Conservation (phyloP, 2,329 filamentous ascomycete genomes). For the Xylariaceae sp. region DNA sequence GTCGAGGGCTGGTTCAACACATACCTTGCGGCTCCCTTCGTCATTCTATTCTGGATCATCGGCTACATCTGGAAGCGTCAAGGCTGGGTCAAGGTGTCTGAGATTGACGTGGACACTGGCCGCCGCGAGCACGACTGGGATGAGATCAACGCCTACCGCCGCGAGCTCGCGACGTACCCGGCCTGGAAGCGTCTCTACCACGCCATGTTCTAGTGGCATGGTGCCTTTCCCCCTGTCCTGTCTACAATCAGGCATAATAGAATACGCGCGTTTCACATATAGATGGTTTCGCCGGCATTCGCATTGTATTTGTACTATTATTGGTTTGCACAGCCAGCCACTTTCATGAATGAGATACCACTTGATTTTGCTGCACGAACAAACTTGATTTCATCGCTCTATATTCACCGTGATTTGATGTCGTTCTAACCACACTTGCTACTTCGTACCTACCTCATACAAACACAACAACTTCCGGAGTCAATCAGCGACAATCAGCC, state of each 20-base stretch:
- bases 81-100: slow-evolving; percentile 49
- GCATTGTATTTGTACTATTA: slow-evolving; percentile 3
- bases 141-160: slow-evolving; percentile 45
- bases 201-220: slow-evolving; percentile 29
- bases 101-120: slow-evolving; percentile 64
- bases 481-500: too few relatives aligned
- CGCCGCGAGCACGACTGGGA: slow-evolving; percentile 60
- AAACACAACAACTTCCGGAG: too few relatives aligned
- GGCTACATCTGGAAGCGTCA: slow-evolving; percentile 61
- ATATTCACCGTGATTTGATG: too few relatives aligned
- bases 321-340: not conserved
- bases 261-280: slow-evolving; percentile 7
- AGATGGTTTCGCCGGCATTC: not conserved
- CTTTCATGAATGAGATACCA: slow-evolving; percentile 1
- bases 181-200: slow-evolving; percentile 39
- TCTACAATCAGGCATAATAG: slow-evolving; percentile 23
- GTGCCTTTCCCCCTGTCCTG: not conserved
- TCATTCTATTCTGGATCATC: slow-evolving; percentile 47
- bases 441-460: too few relatives aligned
- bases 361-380: not conserved
- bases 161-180: slow-evolving; percentile 41
- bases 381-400: too few relatives aligned
- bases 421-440: too few relatives aligned
- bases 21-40: slow-evolving; percentile 50
- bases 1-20: slow-evolving; percentile 48